These are phyloP conservation scores for Lotus japonicus DNA, from an alignment of 306 rosid species.

Conservation along the genomic window DNA sequence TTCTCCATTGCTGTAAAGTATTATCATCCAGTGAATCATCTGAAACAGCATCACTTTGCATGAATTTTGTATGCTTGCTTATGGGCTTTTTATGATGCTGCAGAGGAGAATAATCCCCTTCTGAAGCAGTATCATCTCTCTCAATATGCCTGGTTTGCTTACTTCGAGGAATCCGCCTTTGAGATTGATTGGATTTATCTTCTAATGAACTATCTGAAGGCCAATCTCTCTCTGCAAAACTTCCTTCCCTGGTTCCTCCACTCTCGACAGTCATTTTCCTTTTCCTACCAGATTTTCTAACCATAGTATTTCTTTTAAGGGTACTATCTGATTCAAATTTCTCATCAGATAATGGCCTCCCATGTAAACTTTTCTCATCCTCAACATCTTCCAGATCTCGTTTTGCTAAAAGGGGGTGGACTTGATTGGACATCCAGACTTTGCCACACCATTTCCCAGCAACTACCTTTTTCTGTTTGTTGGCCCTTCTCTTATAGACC, in stretches of 20 bases:
- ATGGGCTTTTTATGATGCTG: slow-evolving; percentile 1
- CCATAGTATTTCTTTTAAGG: slow-evolving; percentile 19
- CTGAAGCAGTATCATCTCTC: slow-evolving; percentile 18
- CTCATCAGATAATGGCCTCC: slow-evolving; percentile 42
- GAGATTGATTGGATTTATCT: background rate
- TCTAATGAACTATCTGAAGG: slow-evolving; percentile 22
- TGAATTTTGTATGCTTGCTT: background rate
- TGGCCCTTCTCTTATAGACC: slow-evolving; percentile 47
- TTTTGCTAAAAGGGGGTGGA: slow-evolving; percentile 60
- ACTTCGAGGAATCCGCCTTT: slow-evolving; percentile 21
- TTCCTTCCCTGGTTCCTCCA: slow-evolving; percentile 31
- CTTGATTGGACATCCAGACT: slow-evolving; percentile 84
- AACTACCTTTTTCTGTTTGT: slow-evolving; percentile 55
- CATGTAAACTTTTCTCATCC: slow-evolving; percentile 27
- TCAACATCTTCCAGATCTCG: slow-evolving; percentile 44
- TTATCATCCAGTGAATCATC: slow-evolving; percentile 15
- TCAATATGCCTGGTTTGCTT: slow-evolving; percentile 33
- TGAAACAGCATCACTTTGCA: slow-evolving; percentile 4
- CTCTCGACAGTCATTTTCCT: slow-evolving; percentile 43
- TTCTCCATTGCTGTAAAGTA: background rate
- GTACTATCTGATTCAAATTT: slow-evolving; percentile 33
- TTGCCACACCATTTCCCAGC: slow-evolving; percentile 88
- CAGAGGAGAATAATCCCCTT: slow-evolving; percentile 17
- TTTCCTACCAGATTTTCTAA: slow-evolving; percentile 52
- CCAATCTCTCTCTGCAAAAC: slow-evolving; percentile 15